Percentiles rank a stretch among this genome's conserved stretches.
Conservation (phyloP, 1,139 yeast genomes). For the Sugiyamaella japonica region DNA sequence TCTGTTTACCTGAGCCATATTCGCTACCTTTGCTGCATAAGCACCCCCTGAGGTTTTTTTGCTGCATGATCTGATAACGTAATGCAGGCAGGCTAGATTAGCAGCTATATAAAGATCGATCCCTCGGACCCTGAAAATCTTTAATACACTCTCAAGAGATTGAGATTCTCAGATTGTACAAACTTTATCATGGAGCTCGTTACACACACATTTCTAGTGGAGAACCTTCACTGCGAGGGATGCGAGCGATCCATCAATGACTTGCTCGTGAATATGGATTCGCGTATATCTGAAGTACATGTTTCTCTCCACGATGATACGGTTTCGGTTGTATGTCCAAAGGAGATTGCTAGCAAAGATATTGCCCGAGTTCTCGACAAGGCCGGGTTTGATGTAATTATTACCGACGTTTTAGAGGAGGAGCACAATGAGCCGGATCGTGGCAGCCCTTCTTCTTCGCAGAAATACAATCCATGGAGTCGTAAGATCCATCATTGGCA, state of each 20-base stretch:
- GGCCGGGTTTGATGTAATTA: constrained; percentile 40
- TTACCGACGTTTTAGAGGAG: constrained; percentile 25
- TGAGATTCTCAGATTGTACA: neutral
- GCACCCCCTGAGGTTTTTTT: neutral
- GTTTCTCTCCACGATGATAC: constrained; percentile 38
- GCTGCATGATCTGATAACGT: constrained; percentile 11
- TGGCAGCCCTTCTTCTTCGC: neutral
- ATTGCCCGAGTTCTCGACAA: constrained; percentile 27
- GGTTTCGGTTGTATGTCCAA: constrained; percentile 30
- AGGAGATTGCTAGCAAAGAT: constrained; percentile 22
- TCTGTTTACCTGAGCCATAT: neutral
- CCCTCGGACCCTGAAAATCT: neutral
- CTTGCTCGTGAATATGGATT: constrained; percentile 32
- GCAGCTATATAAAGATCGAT: neutral
- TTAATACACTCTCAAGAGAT: neutral
- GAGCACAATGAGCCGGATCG: neutral
- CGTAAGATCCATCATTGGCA: constrained; percentile 13
- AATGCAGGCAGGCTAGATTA: neutral
- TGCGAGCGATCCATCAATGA: constrained; percentile 47
- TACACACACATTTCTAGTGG: constrained; percentile 33
- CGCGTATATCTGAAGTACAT: constrained; percentile 29
- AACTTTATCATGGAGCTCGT: constrained; percentile 13
- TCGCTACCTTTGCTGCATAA: constrained; percentile 2
- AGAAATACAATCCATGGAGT: too few species aligned
- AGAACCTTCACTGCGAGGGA: constrained; percentile 54